Percentiles rank a stretch among this genome's conserved stretches.
These are phyloP conservation scores for Acarospora socialis DNA, from an alignment of 2,329 filamentous ascomycete species.

Conservation along the genomic window DNA sequence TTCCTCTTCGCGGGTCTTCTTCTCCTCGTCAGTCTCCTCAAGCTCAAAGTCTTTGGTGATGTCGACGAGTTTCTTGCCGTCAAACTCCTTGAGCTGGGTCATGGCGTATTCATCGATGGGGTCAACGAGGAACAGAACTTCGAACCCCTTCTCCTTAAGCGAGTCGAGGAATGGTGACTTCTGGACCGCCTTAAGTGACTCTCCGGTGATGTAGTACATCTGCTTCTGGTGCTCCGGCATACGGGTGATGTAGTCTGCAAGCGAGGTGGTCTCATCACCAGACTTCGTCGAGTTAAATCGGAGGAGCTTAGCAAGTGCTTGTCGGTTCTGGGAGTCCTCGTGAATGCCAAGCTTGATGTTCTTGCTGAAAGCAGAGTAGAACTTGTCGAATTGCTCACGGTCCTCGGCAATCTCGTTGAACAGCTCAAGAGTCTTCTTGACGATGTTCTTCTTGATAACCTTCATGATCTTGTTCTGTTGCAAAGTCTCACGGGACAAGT, in stretches of 20 bases:
- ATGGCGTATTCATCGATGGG: constrained; percentile 99
- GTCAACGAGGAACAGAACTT: constrained; percentile 98
- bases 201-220: constrained; percentile 99
- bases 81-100: constrained; percentile 99
- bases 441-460: constrained; percentile 99
- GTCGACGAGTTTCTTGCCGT: constrained; percentile 99
- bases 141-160: constrained; percentile 97
- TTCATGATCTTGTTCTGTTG: constrained; percentile 99
- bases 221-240: constrained; percentile 99
- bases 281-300: constrained; percentile 99
- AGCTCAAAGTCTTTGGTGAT: constrained; percentile 99
- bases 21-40: constrained; percentile 99
- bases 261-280: constrained; percentile 86
- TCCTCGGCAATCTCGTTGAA: constrained; percentile 99
- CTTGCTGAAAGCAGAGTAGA: constrained; percentile 99
- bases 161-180: constrained; percentile 98
- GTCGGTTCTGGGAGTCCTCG: constrained; percentile 97
- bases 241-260: constrained; percentile 94
- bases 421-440: constrained; percentile 99
- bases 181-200: constrained; percentile 94
- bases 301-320: constrained; percentile 86
- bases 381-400: constrained; percentile 99
- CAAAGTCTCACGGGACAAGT: constrained; percentile 98
- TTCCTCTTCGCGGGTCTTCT: constrained; percentile 83
- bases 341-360: constrained; percentile 99